Conservation (phyloP, 2,329 filamentous ascomycete species). For the Pleomassaria siparia region DNA sequence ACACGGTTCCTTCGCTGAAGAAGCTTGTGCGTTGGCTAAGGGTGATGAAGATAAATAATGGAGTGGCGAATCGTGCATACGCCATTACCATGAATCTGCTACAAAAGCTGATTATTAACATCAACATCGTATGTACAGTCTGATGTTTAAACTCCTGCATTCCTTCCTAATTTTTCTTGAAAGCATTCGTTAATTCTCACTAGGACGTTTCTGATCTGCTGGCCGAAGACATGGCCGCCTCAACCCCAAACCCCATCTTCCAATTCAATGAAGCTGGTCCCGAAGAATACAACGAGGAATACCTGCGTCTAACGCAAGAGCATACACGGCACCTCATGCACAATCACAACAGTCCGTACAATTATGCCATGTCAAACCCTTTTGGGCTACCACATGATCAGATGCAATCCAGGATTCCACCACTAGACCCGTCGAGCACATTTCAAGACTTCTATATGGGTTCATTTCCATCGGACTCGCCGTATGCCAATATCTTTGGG, state of each 20-base stretch:
- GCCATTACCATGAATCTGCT: conserved; percentile 18
- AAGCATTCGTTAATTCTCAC: too few species aligned
- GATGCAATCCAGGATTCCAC: neutral
- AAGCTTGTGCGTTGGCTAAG: conserved; percentile 39
- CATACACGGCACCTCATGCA: neutral
- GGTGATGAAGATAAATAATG: conserved; percentile 30
- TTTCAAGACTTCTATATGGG: neutral
- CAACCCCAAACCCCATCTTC: neutral
- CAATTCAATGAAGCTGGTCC: neutral
- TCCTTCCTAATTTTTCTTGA: neutral
- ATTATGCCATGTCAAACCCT: neutral
- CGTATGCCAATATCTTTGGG: neutral
- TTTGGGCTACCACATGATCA: neutral
- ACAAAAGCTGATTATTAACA: conserved; percentile 12
- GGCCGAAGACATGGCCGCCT: neutral
- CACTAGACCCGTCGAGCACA: neutral
- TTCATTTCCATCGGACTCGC: neutral
- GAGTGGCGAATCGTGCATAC: conserved; percentile 35
- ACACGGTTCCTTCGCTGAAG: conserved; percentile 27
- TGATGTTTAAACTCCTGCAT: neutral
- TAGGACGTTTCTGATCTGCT: conserved; percentile 3
- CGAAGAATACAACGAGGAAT: neutral
- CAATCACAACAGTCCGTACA: neutral
- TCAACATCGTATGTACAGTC: conserved; percentile 6
- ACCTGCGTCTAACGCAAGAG: neutral